Evolutionary conservation across 2,329 filamentous ascomycete genomes (phyloP).

Genomic region (Aotearoamyces nothofagi): DNA sequence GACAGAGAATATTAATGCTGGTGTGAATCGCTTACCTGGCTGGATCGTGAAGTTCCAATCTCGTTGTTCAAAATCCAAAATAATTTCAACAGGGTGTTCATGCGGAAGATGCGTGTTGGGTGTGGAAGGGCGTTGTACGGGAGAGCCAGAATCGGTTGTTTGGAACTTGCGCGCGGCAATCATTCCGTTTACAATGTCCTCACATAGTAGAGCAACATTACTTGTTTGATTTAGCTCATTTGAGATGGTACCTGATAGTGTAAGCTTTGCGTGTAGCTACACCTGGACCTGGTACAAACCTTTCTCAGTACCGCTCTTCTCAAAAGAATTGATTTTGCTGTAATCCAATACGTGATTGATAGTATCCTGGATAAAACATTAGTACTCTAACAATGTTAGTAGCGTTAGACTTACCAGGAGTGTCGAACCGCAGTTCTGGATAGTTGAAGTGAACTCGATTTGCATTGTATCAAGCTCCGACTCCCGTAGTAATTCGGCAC

Average conservation of each 20-base stretch:
- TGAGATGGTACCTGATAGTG: constrained; percentile 5
- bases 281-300: too few species aligned
- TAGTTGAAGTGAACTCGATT: constrained; percentile 27
- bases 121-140: too few species aligned
- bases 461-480: constrained; percentile 29
- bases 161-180: constrained; percentile 14
- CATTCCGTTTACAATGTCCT: constrained; percentile 17
- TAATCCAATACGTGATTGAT: constrained; percentile 37
- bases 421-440: constrained; percentile 34
- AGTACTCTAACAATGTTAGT: constrained; percentile 1
- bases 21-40: constrained; percentile 6
- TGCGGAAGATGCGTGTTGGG: too few species aligned
- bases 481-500: constrained; percentile 33
- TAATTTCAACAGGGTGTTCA: constrained; percentile 9
- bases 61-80: constrained; percentile 14
- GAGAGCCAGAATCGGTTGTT: not conserved
- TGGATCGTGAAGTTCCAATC: constrained; percentile 16
- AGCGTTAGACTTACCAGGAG: too few species aligned
- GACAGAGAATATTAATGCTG: not conserved
- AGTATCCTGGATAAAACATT: constrained; percentile 22
- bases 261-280: not conserved
- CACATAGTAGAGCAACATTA: constrained; percentile 16
- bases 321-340: constrained; percentile 33
- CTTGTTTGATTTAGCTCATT: constrained; percentile 14
- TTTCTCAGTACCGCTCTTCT: too few species aligned